phyloP scores from a whole-genome alignment of 768 basidiomycete genomes.

The Leucosporidium creatinivorum region DNA sequence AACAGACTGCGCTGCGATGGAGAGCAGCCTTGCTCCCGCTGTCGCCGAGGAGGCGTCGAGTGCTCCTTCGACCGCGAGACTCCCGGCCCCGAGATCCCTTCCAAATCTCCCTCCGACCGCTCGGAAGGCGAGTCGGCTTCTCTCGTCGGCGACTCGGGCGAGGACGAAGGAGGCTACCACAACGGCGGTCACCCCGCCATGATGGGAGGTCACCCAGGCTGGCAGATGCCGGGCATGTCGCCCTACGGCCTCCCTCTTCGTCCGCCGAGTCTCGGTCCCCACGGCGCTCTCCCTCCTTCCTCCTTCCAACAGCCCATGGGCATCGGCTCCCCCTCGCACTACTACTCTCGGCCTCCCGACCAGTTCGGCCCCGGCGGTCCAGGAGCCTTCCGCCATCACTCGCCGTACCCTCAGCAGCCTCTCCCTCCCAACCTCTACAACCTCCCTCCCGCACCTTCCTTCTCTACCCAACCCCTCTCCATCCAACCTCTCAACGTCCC shows the following conservation, averaged over 20 bases:
- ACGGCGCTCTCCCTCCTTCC: background rate
- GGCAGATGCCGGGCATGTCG: slow-evolving; percentile 4
- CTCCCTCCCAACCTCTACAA: background rate
- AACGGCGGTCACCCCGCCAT: background rate
- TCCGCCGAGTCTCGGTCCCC: background rate
- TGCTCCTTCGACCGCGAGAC: slow-evolving; percentile 28
- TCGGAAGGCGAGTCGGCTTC: slow-evolving; percentile 21
- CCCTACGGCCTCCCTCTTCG: slow-evolving; percentile 12
- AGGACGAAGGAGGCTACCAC: slow-evolving; percentile 11
- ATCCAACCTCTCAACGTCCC: background rate
- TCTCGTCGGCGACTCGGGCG: slow-evolving; percentile 13
- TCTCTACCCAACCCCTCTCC: background rate
- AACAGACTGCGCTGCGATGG: slow-evolving; percentile 30
- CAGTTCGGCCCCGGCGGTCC: slow-evolving; percentile 9
- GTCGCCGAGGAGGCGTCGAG: slow-evolving; percentile 24
- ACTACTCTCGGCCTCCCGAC: background rate
- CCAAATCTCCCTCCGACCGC: slow-evolving; percentile 3
- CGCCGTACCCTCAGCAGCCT: slow-evolving; percentile 20
- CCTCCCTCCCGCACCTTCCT: background rate
- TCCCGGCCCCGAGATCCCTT: slow-evolving; percentile 1
- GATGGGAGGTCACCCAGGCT: no score
- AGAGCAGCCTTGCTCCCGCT: slow-evolving; percentile 28
- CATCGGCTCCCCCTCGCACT: background rate
- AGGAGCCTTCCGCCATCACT: slow-evolving; percentile 12
- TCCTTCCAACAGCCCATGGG: background rate